Evolutionary conservation across 2,329 filamentous ascomycete genomes (phyloP), one percentile per base, ranked within the genome.

Genomic region (Ascosphaera aggregata): DNA sequence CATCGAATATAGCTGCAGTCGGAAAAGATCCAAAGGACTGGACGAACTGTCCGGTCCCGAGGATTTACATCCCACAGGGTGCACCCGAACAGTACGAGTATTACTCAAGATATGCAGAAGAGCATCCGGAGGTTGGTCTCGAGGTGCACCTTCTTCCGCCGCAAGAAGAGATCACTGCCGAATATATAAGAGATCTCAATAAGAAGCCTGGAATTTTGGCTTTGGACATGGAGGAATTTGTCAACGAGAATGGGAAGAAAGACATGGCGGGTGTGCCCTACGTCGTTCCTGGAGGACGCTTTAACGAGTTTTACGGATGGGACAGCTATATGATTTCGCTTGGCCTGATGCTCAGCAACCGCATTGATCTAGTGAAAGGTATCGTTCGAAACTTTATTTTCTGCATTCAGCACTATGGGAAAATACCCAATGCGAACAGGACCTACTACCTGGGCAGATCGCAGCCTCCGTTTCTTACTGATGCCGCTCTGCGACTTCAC

Each of bases 291-390:
- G 89, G 89, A 43, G 89, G 89, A 18, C 73, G 89, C 20, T 98
- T 98, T 73, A 98, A 98, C 58, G 89, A 98, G 57, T 61, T 98
- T 17, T 98, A 98, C 54, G 86, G 86, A 36, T 98, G 89, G 89
- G 89, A 98, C 59, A 94, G 84, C 55, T 98, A 95, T 63, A 95
- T 98, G 84, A 81, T 86, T 55, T 89, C 86, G 3, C 65, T 95
- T 2, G 89, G 89, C 15, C 67, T 98, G 42, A 64, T 95, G 42
- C 72, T 82, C 48, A 82, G 86, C 52, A 80, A 89, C 53, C 75
- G 80, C 42, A 73, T 82, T 17, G 74, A 94, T 50, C 63, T 95
- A 40, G 84, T 84, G 47, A 93, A 94, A 62, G 71, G 77, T 38
- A 95, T 98, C 82, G 85, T 95, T 39, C 66, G 71, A 49, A 92